A percentile compares a stretch with the other conserved stretches of the same genome.
These are phyloP conservation scores for Saraca asoca DNA, from an alignment of 331 rosid species.

Conservation along the genomic window DNA sequence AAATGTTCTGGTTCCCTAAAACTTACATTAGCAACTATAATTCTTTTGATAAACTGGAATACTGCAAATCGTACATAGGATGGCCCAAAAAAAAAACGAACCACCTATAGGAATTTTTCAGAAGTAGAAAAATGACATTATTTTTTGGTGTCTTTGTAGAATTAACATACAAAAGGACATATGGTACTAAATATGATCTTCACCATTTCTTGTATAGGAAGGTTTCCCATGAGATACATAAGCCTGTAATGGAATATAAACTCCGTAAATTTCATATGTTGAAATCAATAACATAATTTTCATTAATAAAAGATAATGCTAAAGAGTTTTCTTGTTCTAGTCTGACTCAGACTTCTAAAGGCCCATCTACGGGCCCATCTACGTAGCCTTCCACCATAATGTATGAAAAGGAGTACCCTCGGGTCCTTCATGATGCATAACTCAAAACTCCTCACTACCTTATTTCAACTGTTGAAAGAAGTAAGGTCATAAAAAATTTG, in stretches of 20 bases:
- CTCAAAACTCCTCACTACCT: constrained; percentile 88
- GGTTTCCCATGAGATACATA: constrained; percentile 82
- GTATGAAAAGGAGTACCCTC: constrained; percentile 85
- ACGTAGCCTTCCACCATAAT: constrained; percentile 85
- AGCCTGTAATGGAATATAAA: constrained; percentile 58
- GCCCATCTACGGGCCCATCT: constrained; percentile 87
- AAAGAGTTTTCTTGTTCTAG: constrained; percentile 15
- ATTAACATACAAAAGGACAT: constrained; percentile 1
- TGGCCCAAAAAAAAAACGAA: not conserved
- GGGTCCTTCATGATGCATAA: constrained; percentile 89
- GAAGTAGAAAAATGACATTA: not conserved
- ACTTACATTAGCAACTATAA: not conserved
- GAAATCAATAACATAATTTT: constrained; percentile 18
- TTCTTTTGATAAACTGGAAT: not conserved
- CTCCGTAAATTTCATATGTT: constrained; percentile 8
- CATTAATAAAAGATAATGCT: constrained; percentile 26
- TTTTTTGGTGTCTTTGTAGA: not conserved
- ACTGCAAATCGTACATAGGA: too few species aligned
- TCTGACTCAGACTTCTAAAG: constrained; percentile 70
- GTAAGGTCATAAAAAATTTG: constrained; percentile 19
- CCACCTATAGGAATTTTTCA: constrained; percentile 6
- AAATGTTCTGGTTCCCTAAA: too few species aligned
- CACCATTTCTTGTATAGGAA: constrained; percentile 83
- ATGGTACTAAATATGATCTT: constrained; percentile 34
- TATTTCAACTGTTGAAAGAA: constrained; percentile 74